Evolutionary conservation across 2,329 filamentous ascomycete genomes (phyloP), one percentile per base, ranked within the genome.

Genomic region (Thelonectria olida): DNA sequence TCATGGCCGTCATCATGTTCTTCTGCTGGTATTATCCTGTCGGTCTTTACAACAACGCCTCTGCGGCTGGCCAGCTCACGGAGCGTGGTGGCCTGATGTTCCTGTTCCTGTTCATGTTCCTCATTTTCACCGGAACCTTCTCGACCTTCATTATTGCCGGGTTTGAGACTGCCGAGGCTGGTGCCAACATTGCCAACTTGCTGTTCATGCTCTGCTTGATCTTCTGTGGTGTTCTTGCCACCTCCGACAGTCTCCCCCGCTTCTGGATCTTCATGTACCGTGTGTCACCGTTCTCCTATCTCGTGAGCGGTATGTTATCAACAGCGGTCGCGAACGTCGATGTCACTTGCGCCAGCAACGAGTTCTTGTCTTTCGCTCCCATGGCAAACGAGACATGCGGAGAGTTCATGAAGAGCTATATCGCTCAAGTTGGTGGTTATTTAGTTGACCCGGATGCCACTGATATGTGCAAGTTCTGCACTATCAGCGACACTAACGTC

Each of bases 1-100:
- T 96, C 42, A 90, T 92, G 84, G 86, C 88, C 4, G 83, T 89
- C n/a, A 79, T 96, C 66, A 90, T 94, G 80, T 97, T 83, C 81
- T 84, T 92, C 72, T 89, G 84, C 75, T 95, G 91, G 87, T 97
- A 97, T 81, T 97, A 94, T 74, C 92, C 93, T 1, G 86, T 96
- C 55, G 92, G 92, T 2, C 84, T 96, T 9, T 88, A 92, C 75
- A 78, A 80, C 61, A 94, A 95, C 72, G 91, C 91, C 2, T 78
- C 82, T 15, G 81, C 81, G 1, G 87, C 87, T 4, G 84, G 84
- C 62, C 80, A 88, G 64, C 85, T 90, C 1, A 74, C 84, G 5
- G 87, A 92, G 70, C 91, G 92, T 27, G 91, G 92, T 9, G 90
- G 82, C 1, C 85, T 96, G 20, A 91, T 95, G 85, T 93, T 94